Conservation (phyloP, 1,284 basidiomycete genomes). For the Ceratobasidium sp. region DNA sequence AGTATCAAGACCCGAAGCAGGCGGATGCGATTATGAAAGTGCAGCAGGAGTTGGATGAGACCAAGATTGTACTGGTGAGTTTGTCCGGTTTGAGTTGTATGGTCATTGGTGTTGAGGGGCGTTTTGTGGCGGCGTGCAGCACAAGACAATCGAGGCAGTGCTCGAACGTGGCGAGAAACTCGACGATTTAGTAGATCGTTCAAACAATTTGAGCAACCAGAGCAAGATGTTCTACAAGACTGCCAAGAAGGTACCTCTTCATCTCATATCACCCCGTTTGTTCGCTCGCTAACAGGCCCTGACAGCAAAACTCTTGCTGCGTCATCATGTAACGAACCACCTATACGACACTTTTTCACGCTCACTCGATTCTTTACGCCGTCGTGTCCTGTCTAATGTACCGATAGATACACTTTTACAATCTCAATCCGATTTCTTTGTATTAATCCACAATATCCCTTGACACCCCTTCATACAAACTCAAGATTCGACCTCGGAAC, state of each 20-base stretch:
- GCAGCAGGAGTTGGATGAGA: conserved; percentile 98
- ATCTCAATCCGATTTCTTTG: conserved; percentile 35
- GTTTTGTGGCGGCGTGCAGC: conserved; percentile 75
- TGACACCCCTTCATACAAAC: neutral
- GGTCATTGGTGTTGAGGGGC: neutral
- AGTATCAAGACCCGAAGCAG: conserved; percentile 98
- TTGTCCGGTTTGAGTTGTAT: neutral
- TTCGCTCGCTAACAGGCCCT: conserved; percentile 65
- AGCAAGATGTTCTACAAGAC: conserved; percentile 97
- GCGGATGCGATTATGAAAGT: conserved; percentile 99
- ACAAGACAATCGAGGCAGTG: conserved; percentile 99
- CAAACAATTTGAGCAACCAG: conserved; percentile 89
- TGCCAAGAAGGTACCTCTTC: conserved; percentile 82
- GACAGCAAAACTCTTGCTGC: conserved; percentile 80
- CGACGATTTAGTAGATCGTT: conserved; percentile 96
- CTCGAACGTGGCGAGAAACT: conserved; percentile 97
- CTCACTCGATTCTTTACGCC: conserved; percentile 3
- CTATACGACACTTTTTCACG: conserved; percentile 55
- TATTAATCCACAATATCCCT: conserved; percentile 27
- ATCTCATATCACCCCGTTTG: conserved; percentile 9
- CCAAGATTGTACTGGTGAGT: conserved; percentile 95
- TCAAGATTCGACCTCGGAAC: neutral
- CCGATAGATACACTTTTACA: conserved; percentile 37
- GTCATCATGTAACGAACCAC: conserved; percentile 61
- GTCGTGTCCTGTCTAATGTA: conserved; percentile 25